Evolutionary conservation across 192 early-diverging fungal species (phyloP), one percentile per base, ranked within the genome.

Genomic region (Backusella tarrabulga): DNA sequence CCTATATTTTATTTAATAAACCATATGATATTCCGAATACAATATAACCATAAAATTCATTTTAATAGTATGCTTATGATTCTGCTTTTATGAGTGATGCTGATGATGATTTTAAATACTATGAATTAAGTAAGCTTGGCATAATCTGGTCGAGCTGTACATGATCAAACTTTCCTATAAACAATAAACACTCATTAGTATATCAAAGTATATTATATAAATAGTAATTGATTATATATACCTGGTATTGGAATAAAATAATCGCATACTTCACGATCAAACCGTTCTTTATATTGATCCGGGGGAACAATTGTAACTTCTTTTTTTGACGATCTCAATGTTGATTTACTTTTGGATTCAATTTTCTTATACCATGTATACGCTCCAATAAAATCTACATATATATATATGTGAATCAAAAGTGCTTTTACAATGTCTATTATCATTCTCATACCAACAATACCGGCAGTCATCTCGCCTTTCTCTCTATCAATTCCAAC

Each of bases 291-390:
- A 86, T 99, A 99, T 81, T 95, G 93, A 67, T 96, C 90, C 12
- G 97, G 97, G 21, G 95, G 94, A 15, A 98, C 85, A 77, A 99
- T 95, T 3, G 97, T 99, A 7, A 97, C 97, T 63, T 95, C 93
- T 74, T 92, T 94, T 36, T 91, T 89, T 0, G 56, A 29, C 3
- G 93, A 92, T 63, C 56, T 63, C 8, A 93, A 74, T 1, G 91
- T 89, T 0, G 87, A 86, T 79, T 94, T 94, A 41, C 89, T 88
- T 60, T 81, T 87, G 54, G 84, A 90, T 83, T 99, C 97, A 15
- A 99, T 88, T 77, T 95, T 92, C 85, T 99, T 99, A 85, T 97
- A 96, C 95, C 96, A 99, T 0, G 97, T 99, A 74, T 94, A 99
- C 1, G 96, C 94, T 23, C 97, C 92, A 83, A 98, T 97, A 84